These are phyloP conservation scores for Postia placenta DNA, from an alignment of 768 basidiomycete species.

Conservation along the genomic window DNA sequence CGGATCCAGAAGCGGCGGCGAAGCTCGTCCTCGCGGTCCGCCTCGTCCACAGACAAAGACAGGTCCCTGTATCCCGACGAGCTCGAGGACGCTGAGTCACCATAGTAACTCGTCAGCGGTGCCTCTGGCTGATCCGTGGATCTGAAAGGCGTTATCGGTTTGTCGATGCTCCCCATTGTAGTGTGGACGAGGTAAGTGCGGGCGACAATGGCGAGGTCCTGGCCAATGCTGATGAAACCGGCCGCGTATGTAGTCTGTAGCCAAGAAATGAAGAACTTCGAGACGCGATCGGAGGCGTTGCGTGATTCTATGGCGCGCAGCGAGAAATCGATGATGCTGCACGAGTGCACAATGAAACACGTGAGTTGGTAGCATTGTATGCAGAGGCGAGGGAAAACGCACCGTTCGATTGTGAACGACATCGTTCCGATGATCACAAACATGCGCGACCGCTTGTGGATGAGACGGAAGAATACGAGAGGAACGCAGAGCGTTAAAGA, in stretches of 20 bases:
- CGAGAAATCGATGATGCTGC: conserved; percentile 17
- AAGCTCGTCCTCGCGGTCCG: conserved; percentile 1
- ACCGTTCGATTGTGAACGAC: conserved; percentile 34
- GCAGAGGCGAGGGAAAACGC: neutral
- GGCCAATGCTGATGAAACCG: conserved; percentile 11
- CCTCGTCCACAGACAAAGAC: neutral
- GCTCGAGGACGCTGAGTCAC: neutral
- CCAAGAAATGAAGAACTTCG: conserved; percentile 11
- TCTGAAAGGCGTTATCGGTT: neutral
- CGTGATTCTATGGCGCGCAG: conserved; percentile 19
- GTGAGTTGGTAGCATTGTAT: conserved; percentile 1
- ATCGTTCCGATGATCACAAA: conserved; percentile 29
- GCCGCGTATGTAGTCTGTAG: conserved; percentile 14
- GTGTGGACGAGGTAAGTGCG: conserved; percentile 9
- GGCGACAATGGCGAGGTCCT: conserved; percentile 8
- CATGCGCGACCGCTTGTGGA: conserved; percentile 30
- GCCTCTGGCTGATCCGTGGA: neutral
- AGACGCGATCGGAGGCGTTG: conserved; percentile 9
- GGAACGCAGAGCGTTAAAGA: conserved; percentile 35
- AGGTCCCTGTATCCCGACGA: neutral
- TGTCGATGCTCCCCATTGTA: neutral
- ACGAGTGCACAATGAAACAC: neutral
- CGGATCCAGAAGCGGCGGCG: conserved; percentile 2
- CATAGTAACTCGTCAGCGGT: neutral
- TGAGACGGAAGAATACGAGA: conserved; percentile 29